A percentile compares a stretch with the other conserved stretches of the same genome.
phyloP scores from a whole-genome alignment of 2,329 filamentous ascomycete species.

The Capronia epimyces region DNA sequence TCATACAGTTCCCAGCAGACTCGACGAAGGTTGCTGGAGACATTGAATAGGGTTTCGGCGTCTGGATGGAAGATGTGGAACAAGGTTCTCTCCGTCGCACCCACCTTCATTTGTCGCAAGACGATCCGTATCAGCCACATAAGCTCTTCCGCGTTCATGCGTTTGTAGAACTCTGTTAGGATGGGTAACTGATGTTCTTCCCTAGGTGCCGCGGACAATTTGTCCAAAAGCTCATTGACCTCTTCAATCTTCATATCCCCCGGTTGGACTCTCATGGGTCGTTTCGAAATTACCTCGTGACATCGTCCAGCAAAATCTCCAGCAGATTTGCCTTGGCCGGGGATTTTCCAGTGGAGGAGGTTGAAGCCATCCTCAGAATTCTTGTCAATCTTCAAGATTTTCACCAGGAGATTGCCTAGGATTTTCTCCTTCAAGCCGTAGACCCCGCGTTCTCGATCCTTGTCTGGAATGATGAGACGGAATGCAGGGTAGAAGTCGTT shows the following conservation, averaged over 20 bases:
- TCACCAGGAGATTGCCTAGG: conserved; percentile 85
- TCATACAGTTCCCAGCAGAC: conserved; percentile 93
- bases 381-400: conserved; percentile 84
- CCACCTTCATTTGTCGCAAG: conserved; percentile 68
- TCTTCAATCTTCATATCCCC: conserved; percentile 82
- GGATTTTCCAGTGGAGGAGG: conserved; percentile 87
- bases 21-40: conserved; percentile 80
- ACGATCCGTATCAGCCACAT: conserved; percentile 94
- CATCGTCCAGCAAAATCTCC: conserved; percentile 91
- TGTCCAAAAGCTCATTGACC: conserved; percentile 80
- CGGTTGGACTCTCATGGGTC: conserved; percentile 66
- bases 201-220: conserved; percentile 65
- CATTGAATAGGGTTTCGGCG: conserved; percentile 72
- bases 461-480: conserved; percentile 84
- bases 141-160: conserved; percentile 90
- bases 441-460: conserved; percentile 84
- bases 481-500: conserved; percentile 90
- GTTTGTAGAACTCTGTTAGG: conserved; percentile 74
- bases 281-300: conserved; percentile 76
- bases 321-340: conserved; percentile 65
- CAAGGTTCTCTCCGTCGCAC: conserved; percentile 81
- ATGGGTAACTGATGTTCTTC: conserved; percentile 82
- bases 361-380: conserved; percentile 83
- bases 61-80: conserved; percentile 78
- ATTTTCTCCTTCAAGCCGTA: conserved; percentile 91